phyloP scores from a whole-genome alignment of 345 rosid genomes.

The Dimocarpus longan region DNA sequence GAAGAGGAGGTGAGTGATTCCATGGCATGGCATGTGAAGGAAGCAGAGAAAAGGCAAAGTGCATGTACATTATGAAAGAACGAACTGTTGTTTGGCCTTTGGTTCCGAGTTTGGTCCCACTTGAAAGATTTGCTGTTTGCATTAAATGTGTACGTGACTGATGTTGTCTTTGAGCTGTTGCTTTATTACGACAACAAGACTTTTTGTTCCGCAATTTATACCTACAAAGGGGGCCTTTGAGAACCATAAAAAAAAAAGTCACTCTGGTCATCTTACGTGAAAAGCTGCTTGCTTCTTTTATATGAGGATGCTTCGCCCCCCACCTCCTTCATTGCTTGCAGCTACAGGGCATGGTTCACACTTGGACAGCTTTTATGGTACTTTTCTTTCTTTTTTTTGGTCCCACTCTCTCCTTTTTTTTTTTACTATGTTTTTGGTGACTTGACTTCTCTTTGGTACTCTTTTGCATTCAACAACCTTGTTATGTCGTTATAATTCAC shows the following conservation, averaged over 20 bases:
- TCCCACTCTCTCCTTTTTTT: neutral
- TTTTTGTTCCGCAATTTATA: constrained; percentile 19
- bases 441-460: constrained; percentile 7
- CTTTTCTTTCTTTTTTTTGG: constrained; percentile 1
- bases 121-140: neutral
- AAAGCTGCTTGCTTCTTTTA: constrained; percentile 8
- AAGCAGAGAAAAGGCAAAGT: constrained; percentile 10
- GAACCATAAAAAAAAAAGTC: constrained; percentile 21
- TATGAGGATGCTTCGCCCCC: constrained; percentile 9
- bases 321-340: constrained; percentile 8
- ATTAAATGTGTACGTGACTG: constrained; percentile 15
- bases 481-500: constrained; percentile 22
- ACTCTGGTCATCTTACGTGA: neutral
- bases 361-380: constrained; percentile 35
- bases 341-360: constrained; percentile 21
- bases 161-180: constrained; percentile 11
- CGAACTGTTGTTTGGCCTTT: constrained; percentile 17
- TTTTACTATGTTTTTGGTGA: neutral
- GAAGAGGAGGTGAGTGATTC: neutral
- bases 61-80: neutral
- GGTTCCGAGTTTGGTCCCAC: constrained; percentile 16
- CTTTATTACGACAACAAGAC: constrained; percentile 9
- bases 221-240: constrained; percentile 17
- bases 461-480: constrained; percentile 11
- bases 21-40: neutral